Evolutionary conservation across 495 filamentous ascomycete species (phyloP).

Genomic region (Lasiosphaeria hispida): DNA sequence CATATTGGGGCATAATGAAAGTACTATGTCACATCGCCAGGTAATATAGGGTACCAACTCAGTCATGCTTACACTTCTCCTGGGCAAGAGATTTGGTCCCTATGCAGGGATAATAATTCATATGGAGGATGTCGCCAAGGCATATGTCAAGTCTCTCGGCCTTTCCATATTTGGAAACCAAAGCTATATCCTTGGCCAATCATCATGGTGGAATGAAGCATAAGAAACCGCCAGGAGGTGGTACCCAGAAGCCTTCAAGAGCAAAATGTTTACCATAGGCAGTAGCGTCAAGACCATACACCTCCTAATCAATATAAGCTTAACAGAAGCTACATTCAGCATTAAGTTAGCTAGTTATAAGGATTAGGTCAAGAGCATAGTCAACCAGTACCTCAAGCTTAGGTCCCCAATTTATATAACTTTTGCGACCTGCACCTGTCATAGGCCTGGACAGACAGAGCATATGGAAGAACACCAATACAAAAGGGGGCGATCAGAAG

Average conservation of each 20-base stretch:
- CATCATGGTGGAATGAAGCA: conserved; percentile 46
- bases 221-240: conserved; percentile 34
- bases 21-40: conserved; percentile 29
- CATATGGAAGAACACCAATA: no score
- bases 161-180: conserved; percentile 38
- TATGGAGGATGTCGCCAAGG: conserved; percentile 43
- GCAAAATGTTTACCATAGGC: conserved; percentile 34
- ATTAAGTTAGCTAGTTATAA: conserved; percentile 45
- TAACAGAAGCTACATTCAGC: conserved; percentile 47
- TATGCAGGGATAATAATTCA: conserved; percentile 37
- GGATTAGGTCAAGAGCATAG: conserved; percentile 46
- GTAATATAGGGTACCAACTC: conserved; percentile 38
- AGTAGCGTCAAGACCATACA: conserved; percentile 36
- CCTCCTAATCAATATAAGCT: conserved; percentile 41
- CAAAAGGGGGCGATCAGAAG: no score
- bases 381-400: conserved; percentile 37
- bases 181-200: conserved; percentile 35
- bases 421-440: no score
- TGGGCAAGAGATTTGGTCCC: conserved; percentile 30
- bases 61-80: conserved; percentile 34
- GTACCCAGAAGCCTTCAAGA: conserved; percentile 45
- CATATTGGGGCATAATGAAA: conserved; percentile 44
- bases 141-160: conserved; percentile 41
- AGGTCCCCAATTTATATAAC: no score
- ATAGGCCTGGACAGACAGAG: no score